A percentile compares a stretch with the other conserved stretches of the same genome.
These are phyloP conservation scores for Kwoniella botswanensis DNA, from an alignment of 768 basidiomycete species.

Conservation along the genomic window DNA sequence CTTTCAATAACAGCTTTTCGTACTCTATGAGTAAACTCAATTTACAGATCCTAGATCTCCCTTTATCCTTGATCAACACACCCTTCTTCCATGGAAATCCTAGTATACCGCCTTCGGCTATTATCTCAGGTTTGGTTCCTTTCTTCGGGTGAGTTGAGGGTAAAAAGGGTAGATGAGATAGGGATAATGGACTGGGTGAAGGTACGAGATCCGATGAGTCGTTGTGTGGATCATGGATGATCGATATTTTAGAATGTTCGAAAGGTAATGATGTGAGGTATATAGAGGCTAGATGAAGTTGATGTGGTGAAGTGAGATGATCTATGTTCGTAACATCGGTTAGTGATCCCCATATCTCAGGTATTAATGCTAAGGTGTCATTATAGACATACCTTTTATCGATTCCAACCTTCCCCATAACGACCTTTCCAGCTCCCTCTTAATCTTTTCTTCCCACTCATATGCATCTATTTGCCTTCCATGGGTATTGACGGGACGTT, in stretches of 20 bases:
- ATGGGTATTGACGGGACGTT: conserved; percentile 49
- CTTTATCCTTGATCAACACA: conserved; percentile 26
- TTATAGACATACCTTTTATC: conserved; percentile 31
- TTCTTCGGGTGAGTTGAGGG: conserved; percentile 6
- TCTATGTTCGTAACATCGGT: not conserved
- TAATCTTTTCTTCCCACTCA: conserved; percentile 58
- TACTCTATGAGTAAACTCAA: conserved; percentile 33
- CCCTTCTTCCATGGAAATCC: conserved; percentile 33
- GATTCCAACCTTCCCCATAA: conserved; percentile 66
- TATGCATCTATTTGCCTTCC: not conserved
- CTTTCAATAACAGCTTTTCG: not conserved
- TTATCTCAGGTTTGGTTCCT: conserved; percentile 23
- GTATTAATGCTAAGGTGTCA: not conserved
- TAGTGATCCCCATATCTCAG: not conserved
- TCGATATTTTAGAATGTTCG: conserved; percentile 64
- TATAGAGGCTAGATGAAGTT: conserved; percentile 64
- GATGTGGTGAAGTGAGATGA: conserved; percentile 62
- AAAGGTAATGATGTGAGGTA: conserved; percentile 69
- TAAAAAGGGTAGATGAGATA: conserved; percentile 19
- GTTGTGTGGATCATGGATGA: conserved; percentile 60
- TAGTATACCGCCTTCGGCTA: conserved; percentile 32
- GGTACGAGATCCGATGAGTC: conserved; percentile 32
- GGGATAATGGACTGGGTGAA: conserved; percentile 19
- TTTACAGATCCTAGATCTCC: conserved; percentile 37
- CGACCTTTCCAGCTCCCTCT: conserved; percentile 71